Base-by-base conservation (phyloP, 495 filamentous ascomycete species). In the Penicillium malachiteum region DNA sequence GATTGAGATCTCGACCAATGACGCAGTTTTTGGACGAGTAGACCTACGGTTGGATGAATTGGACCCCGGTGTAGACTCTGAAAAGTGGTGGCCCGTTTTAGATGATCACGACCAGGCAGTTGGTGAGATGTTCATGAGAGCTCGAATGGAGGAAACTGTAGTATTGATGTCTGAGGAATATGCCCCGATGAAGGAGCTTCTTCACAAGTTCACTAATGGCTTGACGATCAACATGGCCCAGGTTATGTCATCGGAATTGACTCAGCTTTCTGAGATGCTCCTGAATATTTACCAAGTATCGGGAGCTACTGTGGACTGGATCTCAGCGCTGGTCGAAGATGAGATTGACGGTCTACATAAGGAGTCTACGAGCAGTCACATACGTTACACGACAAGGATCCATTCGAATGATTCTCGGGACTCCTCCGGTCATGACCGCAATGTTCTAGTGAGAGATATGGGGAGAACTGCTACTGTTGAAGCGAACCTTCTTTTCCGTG, bases 201-300 rank as follows among this genome's bases (percentile, higher is more conserved):
- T 99, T 16, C 92, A 96, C 58, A 81, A 81, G 1, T 97, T 97
- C 71, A 81, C 81, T 40, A 87, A 87, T 47, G 90, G 90, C 2
- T 74, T 99, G 34, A 96, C 92, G 3, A 78, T 89, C 51, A 88
- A 94, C 62, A 90, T 99, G 58, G 86, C 91, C 2, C 81, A 87
- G 44, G 79, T 90, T 45, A 76, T 96, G 59, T 89, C 91, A 7
- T 83, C 83, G 0, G 86, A 90, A 62, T 77, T 97, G 38, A 86
- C 85, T 58, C 78, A 84, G 21, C 74, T 97, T n/a, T 87, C 91
- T 8, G 91, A 96, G 63, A 85, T 88, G 34, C 82, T 99, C 43
- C 77, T 97, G 59, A 91, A 96, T 63, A 95, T 99, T 50, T 99
- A 89, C 64, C 94, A 99, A 67, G 95, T 96, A 11, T 92, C 90